These are phyloP conservation scores for Cotoneaster glaucophyllus DNA, from an alignment of 306 rosid species.

Conservation along the genomic window DNA sequence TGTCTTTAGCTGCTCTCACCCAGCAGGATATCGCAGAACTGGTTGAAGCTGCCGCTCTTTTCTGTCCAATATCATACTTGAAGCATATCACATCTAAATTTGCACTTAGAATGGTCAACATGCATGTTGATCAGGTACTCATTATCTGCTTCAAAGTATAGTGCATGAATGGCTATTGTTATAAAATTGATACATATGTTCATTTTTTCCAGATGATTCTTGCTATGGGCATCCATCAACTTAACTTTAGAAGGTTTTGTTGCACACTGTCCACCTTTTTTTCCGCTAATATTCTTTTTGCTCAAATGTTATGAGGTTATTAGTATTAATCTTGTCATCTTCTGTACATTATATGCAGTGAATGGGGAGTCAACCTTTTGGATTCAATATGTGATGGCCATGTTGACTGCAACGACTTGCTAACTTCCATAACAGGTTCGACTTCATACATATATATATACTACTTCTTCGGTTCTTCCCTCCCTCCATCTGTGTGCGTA, in stretches of 20 bases:
- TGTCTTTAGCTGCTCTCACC: slow-evolving; percentile 69
- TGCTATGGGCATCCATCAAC: slow-evolving; percentile 63
- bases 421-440: slow-evolving; percentile 78
- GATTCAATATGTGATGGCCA: slow-evolving; percentile 67
- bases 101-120: slow-evolving; percentile 60
- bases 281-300: slow-evolving; percentile 1
- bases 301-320: slow-evolving; percentile 8
- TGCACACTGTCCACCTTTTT: background rate
- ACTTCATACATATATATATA: background rate
- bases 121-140: slow-evolving; percentile 78
- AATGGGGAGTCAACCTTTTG: slow-evolving; percentile 68
- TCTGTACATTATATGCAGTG: slow-evolving; percentile 40
- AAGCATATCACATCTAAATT: slow-evolving; percentile 58
- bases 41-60: slow-evolving; percentile 86
- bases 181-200: slow-evolving; percentile 24
- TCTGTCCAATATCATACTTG: slow-evolving; percentile 81
- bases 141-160: background rate
- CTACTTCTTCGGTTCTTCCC: background rate
- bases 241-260: slow-evolving; percentile 62
- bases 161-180: slow-evolving; percentile 5
- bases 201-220: slow-evolving; percentile 55
- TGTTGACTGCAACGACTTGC: slow-evolving; percentile 65
- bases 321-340: background rate
- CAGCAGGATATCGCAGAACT: slow-evolving; percentile 57
- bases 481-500: background rate